These are phyloP conservation scores for Citrus australasica DNA, from an alignment of 345 rosid genomes.

Conservation along the genomic window DNA sequence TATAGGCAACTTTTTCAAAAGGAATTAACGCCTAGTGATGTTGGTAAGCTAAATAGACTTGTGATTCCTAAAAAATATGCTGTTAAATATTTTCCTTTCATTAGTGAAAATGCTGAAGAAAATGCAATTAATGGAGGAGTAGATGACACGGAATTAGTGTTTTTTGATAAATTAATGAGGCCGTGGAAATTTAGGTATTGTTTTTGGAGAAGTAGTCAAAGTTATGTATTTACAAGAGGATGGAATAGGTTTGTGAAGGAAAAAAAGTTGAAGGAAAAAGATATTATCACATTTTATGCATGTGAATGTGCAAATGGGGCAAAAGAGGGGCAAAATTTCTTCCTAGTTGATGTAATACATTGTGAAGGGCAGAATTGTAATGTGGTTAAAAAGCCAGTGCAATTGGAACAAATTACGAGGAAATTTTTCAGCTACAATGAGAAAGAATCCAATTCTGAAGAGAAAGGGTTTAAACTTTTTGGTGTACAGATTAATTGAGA, in stretches of 20 bases:
- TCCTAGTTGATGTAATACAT: conserved; percentile 41
- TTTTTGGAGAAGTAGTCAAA: conserved; percentile 53
- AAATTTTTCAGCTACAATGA: conserved; percentile 11
- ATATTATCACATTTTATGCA: conserved; percentile 22
- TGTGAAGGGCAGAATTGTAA: conserved; percentile 5
- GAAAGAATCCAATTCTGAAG: conserved; percentile 1
- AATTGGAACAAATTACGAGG: conserved; percentile 30
- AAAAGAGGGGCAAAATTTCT: conserved; percentile 22
- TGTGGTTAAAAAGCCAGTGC: conserved; percentile 17
- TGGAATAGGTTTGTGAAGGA: conserved; percentile 51
- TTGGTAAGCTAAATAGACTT: conserved; percentile 80
- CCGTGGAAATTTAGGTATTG: conserved; percentile 51
- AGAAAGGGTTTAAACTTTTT: conserved; percentile 45
- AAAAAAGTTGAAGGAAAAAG: conserved; percentile 29
- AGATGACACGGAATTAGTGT: conserved; percentile 33
- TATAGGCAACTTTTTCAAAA: conserved; percentile 58
- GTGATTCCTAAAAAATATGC: conserved; percentile 83
- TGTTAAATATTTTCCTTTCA: conserved; percentile 45
- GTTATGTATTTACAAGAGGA: conserved; percentile 53
- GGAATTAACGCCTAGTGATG: conserved; percentile 84
- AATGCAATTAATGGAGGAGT: conserved; percentile 10
- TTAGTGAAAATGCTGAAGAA: conserved; percentile 16
- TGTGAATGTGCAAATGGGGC: conserved; percentile 16
- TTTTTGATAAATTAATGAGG: conserved; percentile 41
- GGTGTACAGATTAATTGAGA: conserved; percentile 43